Conservation (phyloP, 345 rosid species). For the Pistacia atlantica region DNA sequence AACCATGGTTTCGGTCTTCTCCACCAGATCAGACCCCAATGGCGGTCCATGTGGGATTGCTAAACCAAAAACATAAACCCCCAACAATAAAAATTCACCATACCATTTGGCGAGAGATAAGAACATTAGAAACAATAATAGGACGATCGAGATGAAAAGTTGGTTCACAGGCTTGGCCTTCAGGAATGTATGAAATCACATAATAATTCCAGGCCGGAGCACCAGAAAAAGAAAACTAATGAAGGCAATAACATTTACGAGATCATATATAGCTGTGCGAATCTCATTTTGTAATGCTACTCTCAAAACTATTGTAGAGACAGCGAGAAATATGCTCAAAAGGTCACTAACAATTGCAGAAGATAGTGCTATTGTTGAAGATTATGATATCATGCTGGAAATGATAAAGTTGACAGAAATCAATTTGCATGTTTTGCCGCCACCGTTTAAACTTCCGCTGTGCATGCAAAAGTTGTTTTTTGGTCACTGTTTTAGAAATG, state of each 20-base stretch:
- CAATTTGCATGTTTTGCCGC: no score
- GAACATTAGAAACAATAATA: not conserved
- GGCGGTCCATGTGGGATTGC: constrained; percentile 32
- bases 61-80: constrained; percentile 20
- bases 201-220: not conserved
- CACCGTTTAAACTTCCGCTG: no score
- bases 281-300: not conserved
- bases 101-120: not conserved
- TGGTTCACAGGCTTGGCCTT: constrained; percentile 7
- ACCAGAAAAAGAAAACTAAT: not conserved
- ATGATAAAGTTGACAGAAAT: no score
- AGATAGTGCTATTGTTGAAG: not conserved
- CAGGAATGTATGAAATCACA: not conserved
- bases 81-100: not conserved
- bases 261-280: not conserved
- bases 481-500: no score
- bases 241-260: not conserved
- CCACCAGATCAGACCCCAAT: constrained; percentile 29
- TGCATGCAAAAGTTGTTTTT: no score
- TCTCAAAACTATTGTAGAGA: not conserved
- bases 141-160: not conserved
- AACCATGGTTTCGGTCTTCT: constrained; percentile 23
- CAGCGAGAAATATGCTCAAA: not conserved
- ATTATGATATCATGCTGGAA: no score
- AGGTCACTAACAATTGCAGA: constrained; percentile 21